Base-by-base conservation (phyloP, 371 early-diverging fungal genomes). In the Actinomucor elegans region DNA sequence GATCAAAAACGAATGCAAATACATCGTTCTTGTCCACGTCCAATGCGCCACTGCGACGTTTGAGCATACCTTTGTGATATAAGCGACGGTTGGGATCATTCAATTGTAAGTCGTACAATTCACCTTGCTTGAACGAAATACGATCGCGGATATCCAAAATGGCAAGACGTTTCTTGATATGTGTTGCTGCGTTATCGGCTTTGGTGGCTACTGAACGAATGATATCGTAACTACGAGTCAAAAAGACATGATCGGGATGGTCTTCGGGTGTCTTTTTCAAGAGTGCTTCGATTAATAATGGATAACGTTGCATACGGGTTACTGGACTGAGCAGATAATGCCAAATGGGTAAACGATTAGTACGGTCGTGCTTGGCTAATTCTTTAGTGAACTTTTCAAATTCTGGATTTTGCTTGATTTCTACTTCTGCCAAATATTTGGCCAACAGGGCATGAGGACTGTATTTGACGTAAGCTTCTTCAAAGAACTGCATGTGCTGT, bases 231-330 rank as follows among this genome's bases (percentile, higher is more conserved):
- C 95, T 93, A 57, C 93, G 88, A 17, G 79, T 79, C 29, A 79
- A 68, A 38, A 93, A 82, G 45, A 88, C 79, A 44, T 77, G 81
- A 59, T 97, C 98, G 0, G 88, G 87, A 56, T 93, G 88, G 26
- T 85, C 86, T 32, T 84, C 80, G 1, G 91, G 87, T n/a, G 94
- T 92, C 60, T 88, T 81, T 64, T 94, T 91, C 33, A 94, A 75
- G 15, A 94, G 83, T 2, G 89, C 89, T 47, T 87, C 85, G 14
- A 97, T 80, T 43, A 97, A 66, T 32, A 97, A 77, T 1, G 91
- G 91, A 57, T 95, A 97, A 38, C 96, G 86, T 15, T 90, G 94
- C 69, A 97, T 76, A 42, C 96, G 89, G 4, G 93, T 88, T 0
- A 92, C 90, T 12, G 97, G 97, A 36, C 67, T 67, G 24, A 75